Conservation (phyloP, 2,329 filamentous ascomycete species). For the Xylariales sp. region DNA sequence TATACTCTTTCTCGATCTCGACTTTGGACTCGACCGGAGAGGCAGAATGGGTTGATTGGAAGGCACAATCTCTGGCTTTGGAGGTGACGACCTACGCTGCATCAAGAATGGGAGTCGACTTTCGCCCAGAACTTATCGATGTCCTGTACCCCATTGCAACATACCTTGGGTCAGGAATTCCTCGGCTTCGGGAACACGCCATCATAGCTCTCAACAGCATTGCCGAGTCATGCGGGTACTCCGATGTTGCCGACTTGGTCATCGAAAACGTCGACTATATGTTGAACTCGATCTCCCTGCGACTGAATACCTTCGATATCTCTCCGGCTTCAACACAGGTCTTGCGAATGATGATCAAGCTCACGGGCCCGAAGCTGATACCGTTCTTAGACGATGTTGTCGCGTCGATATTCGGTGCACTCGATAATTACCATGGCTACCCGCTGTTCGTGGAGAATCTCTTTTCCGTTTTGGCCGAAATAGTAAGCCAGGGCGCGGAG, state of each 20-base stretch:
- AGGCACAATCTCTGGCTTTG: constrained; percentile 71
- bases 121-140: constrained; percentile 83
- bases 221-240: constrained; percentile 70
- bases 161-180: constrained; percentile 69
- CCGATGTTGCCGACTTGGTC: constrained; percentile 70
- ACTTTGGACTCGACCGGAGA: constrained; percentile 53
- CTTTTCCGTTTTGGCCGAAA: constrained; percentile 75
- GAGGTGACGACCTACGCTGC: constrained; percentile 78
- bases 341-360: constrained; percentile 85
- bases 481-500: constrained; percentile 76
- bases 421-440: constrained; percentile 97
- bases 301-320: constrained; percentile 87
- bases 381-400: constrained; percentile 91
- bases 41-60: constrained; percentile 56
- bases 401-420: constrained; percentile 81
- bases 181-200: constrained; percentile 70
- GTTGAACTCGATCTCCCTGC: constrained; percentile 84
- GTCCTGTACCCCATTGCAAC: constrained; percentile 87
- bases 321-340: constrained; percentile 89
- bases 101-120: constrained; percentile 58
- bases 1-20: constrained; percentile 65
- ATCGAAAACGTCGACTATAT: constrained; percentile 94
- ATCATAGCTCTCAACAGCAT: constrained; percentile 78
- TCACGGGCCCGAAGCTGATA: constrained; percentile 76
- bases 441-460: constrained; percentile 77